phyloP scores from a whole-genome alignment of 1,284 basidiomycete genomes.

The Stereum hirsutum region DNA sequence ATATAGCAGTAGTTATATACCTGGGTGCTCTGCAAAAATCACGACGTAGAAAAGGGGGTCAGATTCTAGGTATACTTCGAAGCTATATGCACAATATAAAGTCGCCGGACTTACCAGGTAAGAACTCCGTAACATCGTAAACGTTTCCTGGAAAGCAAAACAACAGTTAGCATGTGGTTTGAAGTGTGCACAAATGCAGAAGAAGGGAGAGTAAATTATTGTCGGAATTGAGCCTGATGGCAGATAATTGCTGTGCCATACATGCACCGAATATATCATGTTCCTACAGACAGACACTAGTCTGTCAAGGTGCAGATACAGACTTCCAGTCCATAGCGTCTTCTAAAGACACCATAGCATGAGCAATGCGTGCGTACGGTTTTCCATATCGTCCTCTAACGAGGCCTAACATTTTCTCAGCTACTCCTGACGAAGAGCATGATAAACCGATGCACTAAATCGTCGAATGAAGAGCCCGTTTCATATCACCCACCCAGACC shows the following conservation, averaged over 20 bases:
- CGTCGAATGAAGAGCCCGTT: neutral
- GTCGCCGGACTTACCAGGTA: slow-evolving; percentile 31
- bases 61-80: neutral
- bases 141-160: slow-evolving; percentile 38
- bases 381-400: no score
- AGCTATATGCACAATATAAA: neutral
- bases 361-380: no score
- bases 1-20: slow-evolving; percentile 11
- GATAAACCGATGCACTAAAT: neutral
- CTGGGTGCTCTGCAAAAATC: slow-evolving; percentile 35
- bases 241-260: neutral
- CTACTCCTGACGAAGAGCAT: neutral
- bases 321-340: no score
- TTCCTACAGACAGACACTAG: neutral
- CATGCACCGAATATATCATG: neutral
- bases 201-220: no score
- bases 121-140: slow-evolving; percentile 66
- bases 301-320: no score
- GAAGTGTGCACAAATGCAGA: no score
- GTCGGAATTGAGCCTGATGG: neutral
- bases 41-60: neutral
- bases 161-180: neutral
- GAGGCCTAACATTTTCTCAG: neutral
- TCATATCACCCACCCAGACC: slow-evolving; percentile 4
- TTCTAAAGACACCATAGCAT: no score